These are phyloP conservation scores for Solanum sejunctum DNA, from an alignment of 257 asterid species.

Conservation along the genomic window DNA sequence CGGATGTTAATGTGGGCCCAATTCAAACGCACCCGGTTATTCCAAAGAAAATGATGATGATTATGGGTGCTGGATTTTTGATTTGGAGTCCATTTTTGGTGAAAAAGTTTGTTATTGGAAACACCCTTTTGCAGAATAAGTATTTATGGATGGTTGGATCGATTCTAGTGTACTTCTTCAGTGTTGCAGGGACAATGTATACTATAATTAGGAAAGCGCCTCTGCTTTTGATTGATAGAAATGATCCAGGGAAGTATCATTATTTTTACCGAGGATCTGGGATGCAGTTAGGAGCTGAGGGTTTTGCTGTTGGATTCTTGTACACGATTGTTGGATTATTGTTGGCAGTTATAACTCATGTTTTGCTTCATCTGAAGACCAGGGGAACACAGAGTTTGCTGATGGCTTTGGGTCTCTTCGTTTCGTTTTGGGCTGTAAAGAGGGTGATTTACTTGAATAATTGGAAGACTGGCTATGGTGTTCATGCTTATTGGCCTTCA, in stretches of 20 bases:
- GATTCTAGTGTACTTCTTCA: conserved; percentile 74
- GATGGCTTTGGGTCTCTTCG: conserved; percentile 29
- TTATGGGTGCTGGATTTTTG: conserved; percentile 27
- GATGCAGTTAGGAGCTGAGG: conserved; percentile 95
- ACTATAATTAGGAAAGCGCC: conserved; percentile 94
- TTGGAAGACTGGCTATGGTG: conserved; percentile 91
- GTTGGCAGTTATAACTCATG: conserved; percentile 58
- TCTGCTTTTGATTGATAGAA: conserved; percentile 55
- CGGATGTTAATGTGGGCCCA: conserved; percentile 36
- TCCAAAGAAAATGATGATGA: conserved; percentile 43
- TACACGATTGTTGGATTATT: conserved; percentile 73
- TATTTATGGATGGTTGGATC: conserved; percentile 77
- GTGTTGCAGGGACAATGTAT: conserved; percentile 89
- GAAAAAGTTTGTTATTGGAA: conserved; percentile 43
- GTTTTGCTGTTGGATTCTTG: conserved; percentile 68
- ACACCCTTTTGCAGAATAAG: conserved; percentile 57
- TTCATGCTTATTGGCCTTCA: conserved; percentile 84
- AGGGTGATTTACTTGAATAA: conserved; percentile 78
- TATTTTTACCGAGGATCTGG: conserved; percentile 86
- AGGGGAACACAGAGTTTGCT: conserved; percentile 32
- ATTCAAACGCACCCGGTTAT: conserved; percentile 52
- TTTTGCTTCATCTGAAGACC: conserved; percentile 41
- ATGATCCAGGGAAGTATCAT: conserved; percentile 54
- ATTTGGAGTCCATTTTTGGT: conserved; percentile 48
- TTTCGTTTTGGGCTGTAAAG: conserved; percentile 56